Evolutionary conservation across 306 rosid genomes (phyloP).

Genomic region (Lathyrus tuberosus): DNA sequence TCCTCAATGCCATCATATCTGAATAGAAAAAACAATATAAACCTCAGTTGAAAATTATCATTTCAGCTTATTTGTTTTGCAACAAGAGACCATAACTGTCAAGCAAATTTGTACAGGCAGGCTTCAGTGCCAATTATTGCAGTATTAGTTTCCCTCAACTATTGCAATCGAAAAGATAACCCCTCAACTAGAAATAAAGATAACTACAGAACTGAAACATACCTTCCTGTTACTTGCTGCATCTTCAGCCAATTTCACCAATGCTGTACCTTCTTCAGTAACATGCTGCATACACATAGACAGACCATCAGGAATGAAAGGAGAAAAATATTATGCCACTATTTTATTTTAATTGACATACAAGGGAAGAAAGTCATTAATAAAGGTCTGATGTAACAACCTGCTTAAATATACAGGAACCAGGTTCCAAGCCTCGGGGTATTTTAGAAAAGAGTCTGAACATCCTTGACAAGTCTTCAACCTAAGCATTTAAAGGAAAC

Average conservation of each 20-base stretch:
- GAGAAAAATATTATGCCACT: constrained; percentile 3
- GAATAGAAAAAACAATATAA: not conserved
- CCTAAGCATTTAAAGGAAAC: constrained; percentile 51
- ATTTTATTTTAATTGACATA: constrained; percentile 3
- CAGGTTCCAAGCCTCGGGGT: constrained; percentile 86
- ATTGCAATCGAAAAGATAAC: constrained; percentile 8
- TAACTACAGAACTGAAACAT: constrained; percentile 28
- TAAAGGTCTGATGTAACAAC: constrained; percentile 42
- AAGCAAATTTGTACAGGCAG: constrained; percentile 17
- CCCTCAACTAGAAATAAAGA: constrained; percentile 22
- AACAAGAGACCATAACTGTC: not conserved
- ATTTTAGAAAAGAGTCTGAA: constrained; percentile 94
- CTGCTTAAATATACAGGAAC: constrained; percentile 85
- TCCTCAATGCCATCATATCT: too few species aligned
- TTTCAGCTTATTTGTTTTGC: not conserved
- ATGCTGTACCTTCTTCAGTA: constrained; percentile 82
- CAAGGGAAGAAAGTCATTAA: constrained; percentile 13
- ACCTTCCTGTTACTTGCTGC: constrained; percentile 94
- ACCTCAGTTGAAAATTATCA: not conserved
- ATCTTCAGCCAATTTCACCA: constrained; percentile 93
- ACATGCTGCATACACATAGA: constrained; percentile 66
- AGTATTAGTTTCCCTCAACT: constrained; percentile 14
- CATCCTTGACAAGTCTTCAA: constrained; percentile 90
- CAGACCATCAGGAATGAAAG: constrained; percentile 25
- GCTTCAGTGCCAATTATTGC: not conserved